phyloP scores from a whole-genome alignment of 345 rosid genomes.

The Kernera saxatilis region DNA sequence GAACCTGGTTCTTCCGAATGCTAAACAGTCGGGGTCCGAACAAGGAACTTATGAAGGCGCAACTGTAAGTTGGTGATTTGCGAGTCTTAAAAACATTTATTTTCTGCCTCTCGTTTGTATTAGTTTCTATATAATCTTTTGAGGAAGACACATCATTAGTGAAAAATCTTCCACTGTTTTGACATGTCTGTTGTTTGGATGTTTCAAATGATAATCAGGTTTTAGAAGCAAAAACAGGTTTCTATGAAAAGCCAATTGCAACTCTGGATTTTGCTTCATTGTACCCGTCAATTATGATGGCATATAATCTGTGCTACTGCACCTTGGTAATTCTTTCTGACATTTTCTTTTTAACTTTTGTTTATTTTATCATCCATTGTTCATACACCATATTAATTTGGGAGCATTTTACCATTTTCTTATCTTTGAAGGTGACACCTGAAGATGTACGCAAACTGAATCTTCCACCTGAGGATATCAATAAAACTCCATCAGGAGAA shows the following conservation, averaged over 20 bases:
- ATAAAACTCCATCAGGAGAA: slow-evolving; percentile 91
- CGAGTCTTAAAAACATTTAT: neutral
- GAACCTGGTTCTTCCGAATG: slow-evolving; percentile 81
- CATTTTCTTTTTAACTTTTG: neutral
- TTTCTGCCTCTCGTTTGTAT: neutral
- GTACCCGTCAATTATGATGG: slow-evolving; percentile 99
- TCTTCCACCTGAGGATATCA: slow-evolving; percentile 75
- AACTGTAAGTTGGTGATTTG: slow-evolving; percentile 62
- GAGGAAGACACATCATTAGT: neutral
- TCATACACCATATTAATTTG: slow-evolving; percentile 1
- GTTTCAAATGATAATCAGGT: slow-evolving; percentile 46
- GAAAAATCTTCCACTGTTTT: neutral
- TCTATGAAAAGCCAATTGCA: slow-evolving; percentile 92
- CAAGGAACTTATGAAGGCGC: slow-evolving; percentile 98
- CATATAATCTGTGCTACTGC: slow-evolving; percentile 94
- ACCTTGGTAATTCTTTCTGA: slow-evolving; percentile 59
- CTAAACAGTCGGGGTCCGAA: slow-evolving; percentile 81
- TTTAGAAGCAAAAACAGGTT: slow-evolving; percentile 88
- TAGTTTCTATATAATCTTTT: neutral
- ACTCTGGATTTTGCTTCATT: slow-evolving; percentile 96
- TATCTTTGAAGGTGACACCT: slow-evolving; percentile 60
- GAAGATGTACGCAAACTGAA: slow-evolving; percentile 82
- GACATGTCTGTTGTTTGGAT: slow-evolving; percentile 10
- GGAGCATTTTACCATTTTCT: slow-evolving; percentile 15
- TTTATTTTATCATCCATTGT: neutral